Base-by-base conservation (phyloP, 2,329 filamentous ascomycete genomes). In the Orbilia brochopaga region DNA sequence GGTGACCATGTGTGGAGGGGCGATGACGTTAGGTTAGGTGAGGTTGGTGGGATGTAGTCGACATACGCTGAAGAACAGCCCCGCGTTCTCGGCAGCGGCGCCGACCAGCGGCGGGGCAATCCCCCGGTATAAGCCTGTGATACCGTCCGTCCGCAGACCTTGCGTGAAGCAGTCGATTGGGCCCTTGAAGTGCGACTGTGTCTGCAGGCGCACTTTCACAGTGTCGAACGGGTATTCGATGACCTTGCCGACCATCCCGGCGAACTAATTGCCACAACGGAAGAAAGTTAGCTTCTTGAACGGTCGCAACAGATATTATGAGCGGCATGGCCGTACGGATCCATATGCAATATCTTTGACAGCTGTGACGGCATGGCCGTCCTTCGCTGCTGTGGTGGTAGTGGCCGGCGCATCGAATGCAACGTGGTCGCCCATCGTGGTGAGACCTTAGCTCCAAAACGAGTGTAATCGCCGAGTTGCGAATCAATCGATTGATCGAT, bases 151-250 rank as follows among this genome's bases (percentile, higher is more conserved):
- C 74, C 85, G 85, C 75, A 96, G 83, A 7, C 91, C 92, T 82
- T 97, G 90, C 76, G 87, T 86, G 81, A 99, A 96, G 81, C 94
- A 97, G 81, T 99, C 94, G 74, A 97, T 77, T 0, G 94, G 93
- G 0, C 94, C 94, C 4, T 82, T 87, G 80, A 97, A 97, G 70
- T 86, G 89, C 35, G 92, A 90, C 79, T 97, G 93, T n/a, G 93
- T 94, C 79, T 99, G 94, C 10, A 99, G 86, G 44, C 94, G 90
- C 70, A 99, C 94, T 81, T 99, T 99, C 79, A 99, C 88, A 0
- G 94, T 99, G 81, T 99, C 94, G 81, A 99, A 99, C 23, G 94
- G 94, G 79, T 97, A 99, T 80, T 99, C 94, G 78, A 99, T 93
- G 79, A 93, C 91, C 82, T 97, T 99, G 74, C 93, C 93, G 37